Evolutionary conservation across 306 rosid genomes (phyloP).

Genomic region (Urtica urens): DNA sequence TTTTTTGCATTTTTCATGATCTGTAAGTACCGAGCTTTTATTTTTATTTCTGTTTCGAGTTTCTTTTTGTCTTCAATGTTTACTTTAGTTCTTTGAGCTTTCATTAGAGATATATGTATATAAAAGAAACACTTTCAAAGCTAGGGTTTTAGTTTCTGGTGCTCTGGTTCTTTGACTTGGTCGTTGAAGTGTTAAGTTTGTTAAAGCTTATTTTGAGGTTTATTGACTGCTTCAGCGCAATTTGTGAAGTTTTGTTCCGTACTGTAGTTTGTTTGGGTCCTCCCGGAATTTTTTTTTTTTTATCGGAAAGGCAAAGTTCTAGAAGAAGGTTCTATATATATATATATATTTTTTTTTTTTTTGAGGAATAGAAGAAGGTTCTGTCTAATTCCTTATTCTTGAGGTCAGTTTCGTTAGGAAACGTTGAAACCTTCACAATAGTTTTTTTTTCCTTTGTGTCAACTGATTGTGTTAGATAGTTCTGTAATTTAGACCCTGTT

Average conservation of each 20-base stretch:
- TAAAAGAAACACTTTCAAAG: neutral
- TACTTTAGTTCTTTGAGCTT: slow-evolving; percentile 11
- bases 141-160: slow-evolving; percentile 37
- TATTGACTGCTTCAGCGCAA: neutral
- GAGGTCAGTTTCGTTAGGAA: neutral
- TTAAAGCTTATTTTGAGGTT: slow-evolving; percentile 5
- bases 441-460: too few species aligned
- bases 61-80: slow-evolving; percentile 20
- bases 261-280: slow-evolving; percentile 2
- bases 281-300: neutral
- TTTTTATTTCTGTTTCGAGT: too few species aligned
- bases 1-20: slow-evolving; percentile 33
- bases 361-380: too few species aligned
- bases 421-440: neutral
- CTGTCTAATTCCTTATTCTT: neutral
- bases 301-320: too few species aligned
- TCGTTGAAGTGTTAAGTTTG: slow-evolving; percentile 1
- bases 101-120: neutral
- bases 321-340: too few species aligned
- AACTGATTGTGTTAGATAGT: too few species aligned
- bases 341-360: too few species aligned
- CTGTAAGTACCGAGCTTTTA: slow-evolving; percentile 44
- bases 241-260: neutral
- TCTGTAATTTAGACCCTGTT: too few species aligned
- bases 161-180: neutral